Percentiles rank a stretch among this genome's conserved stretches.
phyloP scores from a whole-genome alignment of 176 grass and related monocot species.

The sorghum (Sorghum bicolor) region DNA sequence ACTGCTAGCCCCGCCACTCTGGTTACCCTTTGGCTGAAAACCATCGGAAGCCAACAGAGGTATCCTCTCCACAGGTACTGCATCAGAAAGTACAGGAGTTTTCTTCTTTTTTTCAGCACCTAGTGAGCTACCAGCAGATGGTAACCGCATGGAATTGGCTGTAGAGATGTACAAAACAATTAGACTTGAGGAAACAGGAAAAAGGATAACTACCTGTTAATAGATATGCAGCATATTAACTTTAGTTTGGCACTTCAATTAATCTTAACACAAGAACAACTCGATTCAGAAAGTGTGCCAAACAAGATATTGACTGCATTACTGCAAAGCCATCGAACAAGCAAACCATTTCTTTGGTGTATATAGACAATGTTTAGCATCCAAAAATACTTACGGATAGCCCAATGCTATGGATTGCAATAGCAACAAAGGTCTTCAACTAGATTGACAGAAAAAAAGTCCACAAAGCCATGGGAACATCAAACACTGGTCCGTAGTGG shows the following conservation, averaged over 20 bases:
- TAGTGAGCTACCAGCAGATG: slow-evolving; percentile 30
- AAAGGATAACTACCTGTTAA: not conserved
- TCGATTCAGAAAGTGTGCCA: slow-evolving; percentile 7
- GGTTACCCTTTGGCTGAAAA: slow-evolving; percentile 26
- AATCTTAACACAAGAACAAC: slow-evolving; percentile 22
- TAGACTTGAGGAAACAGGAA: not conserved
- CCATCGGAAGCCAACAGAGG: slow-evolving; percentile 22
- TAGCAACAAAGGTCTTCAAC: not conserved
- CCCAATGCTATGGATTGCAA: not conserved
- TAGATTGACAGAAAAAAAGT: not conserved
- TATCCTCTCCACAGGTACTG: slow-evolving; percentile 34
- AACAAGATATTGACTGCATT: not conserved
- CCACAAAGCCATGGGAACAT: not conserved
- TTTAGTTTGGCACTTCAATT: not conserved
- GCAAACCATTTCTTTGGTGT: not conserved
- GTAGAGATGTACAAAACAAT: slow-evolving; percentile 35
- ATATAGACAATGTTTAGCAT: not conserved
- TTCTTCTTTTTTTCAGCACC: slow-evolving; percentile 45
- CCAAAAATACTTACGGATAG: not conserved
- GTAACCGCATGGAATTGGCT: slow-evolving; percentile 28
- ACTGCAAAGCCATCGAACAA: not conserved
- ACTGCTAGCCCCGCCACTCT: slow-evolving; percentile 28
- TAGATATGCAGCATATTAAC: not conserved
- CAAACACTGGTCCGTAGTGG: not conserved
- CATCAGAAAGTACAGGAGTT: slow-evolving; percentile 30